Conservation (phyloP, 768 basidiomycete species). For the Collybia sp. region DNA sequence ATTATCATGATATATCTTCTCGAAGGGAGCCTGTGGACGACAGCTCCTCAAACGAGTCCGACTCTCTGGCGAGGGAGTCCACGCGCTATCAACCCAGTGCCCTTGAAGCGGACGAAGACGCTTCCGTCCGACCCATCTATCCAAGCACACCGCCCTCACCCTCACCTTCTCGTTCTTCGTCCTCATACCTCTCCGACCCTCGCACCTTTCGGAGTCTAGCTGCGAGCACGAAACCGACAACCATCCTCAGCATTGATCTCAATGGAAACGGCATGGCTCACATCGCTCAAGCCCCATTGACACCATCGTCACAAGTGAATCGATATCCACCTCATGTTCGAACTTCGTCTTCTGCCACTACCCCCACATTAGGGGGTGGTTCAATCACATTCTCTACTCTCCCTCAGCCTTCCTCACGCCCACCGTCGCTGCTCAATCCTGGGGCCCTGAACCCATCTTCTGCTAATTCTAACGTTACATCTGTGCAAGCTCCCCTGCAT, state of each 20-base stretch:
- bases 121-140: constrained; percentile 84
- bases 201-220: constrained; percentile 79
- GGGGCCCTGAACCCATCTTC: constrained; percentile 21
- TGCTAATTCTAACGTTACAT: constrained; percentile 18
- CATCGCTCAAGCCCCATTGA: constrained; percentile 80
- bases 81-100: constrained; percentile 75
- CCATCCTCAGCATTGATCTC: constrained; percentile 85
- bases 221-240: constrained; percentile 93
- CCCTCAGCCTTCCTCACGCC: constrained; percentile 44
- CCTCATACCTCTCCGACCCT: constrained; percentile 77
- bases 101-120: constrained; percentile 90
- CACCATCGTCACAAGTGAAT: constrained; percentile 47
- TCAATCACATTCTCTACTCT: constrained; percentile 76
- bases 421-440: constrained; percentile 33
- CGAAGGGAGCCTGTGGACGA: constrained; percentile 44
- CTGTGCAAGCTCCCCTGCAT: constrained; percentile 81
- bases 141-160: constrained; percentile 88
- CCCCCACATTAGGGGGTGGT: constrained; percentile 38
- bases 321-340: constrained; percentile 59
- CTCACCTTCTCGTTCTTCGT: constrained; percentile 78
- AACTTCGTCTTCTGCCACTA: constrained; percentile 53
- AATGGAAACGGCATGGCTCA: constrained; percentile 81
- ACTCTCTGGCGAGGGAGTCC: constrained; percentile 66
- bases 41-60: constrained; percentile 38
- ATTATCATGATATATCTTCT: constrained; percentile 30